Evolutionary conservation across 768 basidiomycete species (phyloP).

Genomic region (Cystofilobasidium capitatum): DNA sequence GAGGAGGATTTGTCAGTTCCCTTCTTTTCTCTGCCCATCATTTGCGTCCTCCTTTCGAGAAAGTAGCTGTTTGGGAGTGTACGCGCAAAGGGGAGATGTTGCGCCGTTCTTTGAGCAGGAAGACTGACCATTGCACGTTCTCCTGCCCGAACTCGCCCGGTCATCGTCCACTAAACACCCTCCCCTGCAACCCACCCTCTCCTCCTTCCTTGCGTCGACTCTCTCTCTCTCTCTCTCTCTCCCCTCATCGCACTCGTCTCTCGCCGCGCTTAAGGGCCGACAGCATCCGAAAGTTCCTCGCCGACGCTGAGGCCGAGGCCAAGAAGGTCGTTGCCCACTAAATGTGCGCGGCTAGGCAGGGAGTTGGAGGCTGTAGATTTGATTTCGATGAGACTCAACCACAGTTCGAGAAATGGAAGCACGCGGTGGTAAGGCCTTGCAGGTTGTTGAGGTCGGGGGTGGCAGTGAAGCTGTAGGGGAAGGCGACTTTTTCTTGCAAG

Average conservation of each 20-base stretch:
- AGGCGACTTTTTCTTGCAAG: too few species aligned
- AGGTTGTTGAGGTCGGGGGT: too few species aligned
- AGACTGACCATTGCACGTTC: neutral
- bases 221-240: neutral
- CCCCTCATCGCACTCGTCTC: neutral
- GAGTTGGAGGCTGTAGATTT: too few species aligned
- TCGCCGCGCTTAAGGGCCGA: neutral
- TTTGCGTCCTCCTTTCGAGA: neutral
- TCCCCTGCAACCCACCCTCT: neutral
- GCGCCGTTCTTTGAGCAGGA: too few species aligned
- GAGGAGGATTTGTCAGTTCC: slow-evolving; percentile 1
- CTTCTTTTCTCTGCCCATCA: neutral
- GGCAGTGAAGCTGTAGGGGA: too few species aligned
- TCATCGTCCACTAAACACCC: too few species aligned
- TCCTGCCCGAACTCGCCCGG: neutral
- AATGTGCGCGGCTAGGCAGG: too few species aligned
- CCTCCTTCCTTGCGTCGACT: neutral
- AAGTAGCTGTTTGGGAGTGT: too few species aligned
- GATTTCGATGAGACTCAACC: too few species aligned
- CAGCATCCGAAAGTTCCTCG: slow-evolving; percentile 5
- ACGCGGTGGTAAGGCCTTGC: too few species aligned
- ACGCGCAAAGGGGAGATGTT: too few species aligned
- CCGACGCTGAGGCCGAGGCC: slow-evolving; percentile 4
- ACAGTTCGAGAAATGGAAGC: too few species aligned
- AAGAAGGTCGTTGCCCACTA: slow-evolving; percentile 1